Percentiles rank a stretch among this genome's conserved stretches.
phyloP scores from a whole-genome alignment of 176 grass and related monocot species.

The Zoysia pacifica region DNA sequence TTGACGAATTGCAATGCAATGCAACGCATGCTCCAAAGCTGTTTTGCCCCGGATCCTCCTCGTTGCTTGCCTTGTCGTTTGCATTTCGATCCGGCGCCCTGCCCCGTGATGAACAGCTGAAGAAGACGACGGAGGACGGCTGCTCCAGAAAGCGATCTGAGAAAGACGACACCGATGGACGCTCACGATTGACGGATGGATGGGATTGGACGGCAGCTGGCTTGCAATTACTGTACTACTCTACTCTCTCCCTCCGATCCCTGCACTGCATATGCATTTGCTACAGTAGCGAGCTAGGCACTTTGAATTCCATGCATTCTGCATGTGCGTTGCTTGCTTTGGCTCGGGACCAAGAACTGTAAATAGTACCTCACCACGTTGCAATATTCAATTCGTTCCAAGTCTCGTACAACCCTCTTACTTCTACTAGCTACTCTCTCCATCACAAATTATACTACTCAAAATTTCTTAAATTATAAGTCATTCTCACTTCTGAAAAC shows the following conservation, averaged over 20 bases:
- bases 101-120: not conserved
- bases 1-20: too few relatives aligned
- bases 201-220: conserved; percentile 49
- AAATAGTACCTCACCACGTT: conserved; percentile 29
- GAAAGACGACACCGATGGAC: conserved; percentile 42
- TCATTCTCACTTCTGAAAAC: too few relatives aligned
- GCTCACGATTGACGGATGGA: conserved; percentile 40
- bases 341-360: conserved; percentile 35
- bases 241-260: too few relatives aligned
- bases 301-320: not conserved
- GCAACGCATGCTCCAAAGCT: too few relatives aligned
- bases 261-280: not conserved
- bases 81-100: not conserved
- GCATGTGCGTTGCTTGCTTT: conserved; percentile 34
- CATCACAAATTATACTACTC: too few relatives aligned
- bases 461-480: too few relatives aligned
- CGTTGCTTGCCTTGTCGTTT: not conserved
- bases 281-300: too few relatives aligned
- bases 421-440: too few relatives aligned
- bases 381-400: not conserved
- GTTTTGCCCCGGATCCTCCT: not conserved
- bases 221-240: not conserved
- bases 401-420: too few relatives aligned
- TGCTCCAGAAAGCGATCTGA: not conserved
- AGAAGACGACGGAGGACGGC: too few relatives aligned